phyloP scores from a whole-genome alignment of 2,329 filamentous ascomycete species.

The Magnaporthiopsis incrustans region DNA sequence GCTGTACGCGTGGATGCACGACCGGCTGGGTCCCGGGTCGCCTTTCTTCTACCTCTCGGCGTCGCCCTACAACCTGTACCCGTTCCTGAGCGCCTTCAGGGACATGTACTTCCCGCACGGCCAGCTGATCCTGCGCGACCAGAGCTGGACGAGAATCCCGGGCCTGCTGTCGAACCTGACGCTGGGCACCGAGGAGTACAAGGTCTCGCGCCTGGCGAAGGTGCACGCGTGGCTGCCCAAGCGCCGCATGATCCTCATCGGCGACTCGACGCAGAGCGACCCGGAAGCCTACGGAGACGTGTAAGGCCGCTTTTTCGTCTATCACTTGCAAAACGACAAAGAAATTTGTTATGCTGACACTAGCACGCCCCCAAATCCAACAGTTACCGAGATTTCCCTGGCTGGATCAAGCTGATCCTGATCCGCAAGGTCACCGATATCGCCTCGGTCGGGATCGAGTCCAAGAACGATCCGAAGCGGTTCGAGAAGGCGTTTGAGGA shows the following conservation, averaged over 20 bases:
- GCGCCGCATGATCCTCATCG: constrained; percentile 73
- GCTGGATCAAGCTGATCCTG: constrained; percentile 76
- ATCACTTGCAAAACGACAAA: background rate
- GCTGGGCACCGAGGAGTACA: constrained; percentile 76
- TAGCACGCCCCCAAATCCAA: constrained; percentile 7
- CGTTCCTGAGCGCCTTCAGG: constrained; percentile 72
- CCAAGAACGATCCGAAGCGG: constrained; percentile 64
- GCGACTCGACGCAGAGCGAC: constrained; percentile 86
- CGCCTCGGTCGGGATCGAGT: constrained; percentile 57
- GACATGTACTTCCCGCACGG: constrained; percentile 64
- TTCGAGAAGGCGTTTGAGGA: constrained; percentile 79
- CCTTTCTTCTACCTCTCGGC: constrained; percentile 92
- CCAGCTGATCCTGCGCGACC: constrained; percentile 76
- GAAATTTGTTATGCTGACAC: too few species aligned
- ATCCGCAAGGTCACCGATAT: constrained; percentile 79
- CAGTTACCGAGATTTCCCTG: constrained; percentile 55
- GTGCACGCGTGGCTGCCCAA: constrained; percentile 72
- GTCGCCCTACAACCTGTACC: constrained; percentile 90
- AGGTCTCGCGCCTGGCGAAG: constrained; percentile 70
- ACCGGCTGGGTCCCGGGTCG: constrained; percentile 45
- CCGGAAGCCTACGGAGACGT: constrained; percentile 84
- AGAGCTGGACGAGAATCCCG: constrained; percentile 75
- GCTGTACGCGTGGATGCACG: constrained; percentile 62
- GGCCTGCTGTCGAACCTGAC: constrained; percentile 75
- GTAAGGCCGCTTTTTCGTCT: constrained; percentile 33